These are phyloP conservation scores for Fistulifera pelliculosa DNA, from an alignment of 108 stramenopile genomes.

Conservation along the genomic window DNA sequence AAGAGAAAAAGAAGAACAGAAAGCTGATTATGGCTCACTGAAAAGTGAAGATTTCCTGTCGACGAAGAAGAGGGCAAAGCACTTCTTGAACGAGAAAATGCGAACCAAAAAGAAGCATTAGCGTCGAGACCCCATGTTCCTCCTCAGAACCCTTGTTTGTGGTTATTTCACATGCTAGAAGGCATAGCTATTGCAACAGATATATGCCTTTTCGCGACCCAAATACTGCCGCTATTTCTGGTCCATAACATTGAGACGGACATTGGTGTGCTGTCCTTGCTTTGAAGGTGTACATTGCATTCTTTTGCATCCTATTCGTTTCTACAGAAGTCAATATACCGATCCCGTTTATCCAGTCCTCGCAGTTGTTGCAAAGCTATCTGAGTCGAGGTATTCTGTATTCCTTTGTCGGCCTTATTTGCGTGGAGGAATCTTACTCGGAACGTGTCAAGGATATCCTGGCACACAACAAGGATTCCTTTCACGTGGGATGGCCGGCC, in stretches of 20 bases:
- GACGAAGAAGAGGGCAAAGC: too few relatives aligned
- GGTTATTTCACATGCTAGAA: constrained; percentile 24
- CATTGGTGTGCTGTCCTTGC: constrained; percentile 15
- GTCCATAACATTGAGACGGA: constrained; percentile 10
- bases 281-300: constrained; percentile 45
- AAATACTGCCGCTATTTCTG: constrained; percentile 26
- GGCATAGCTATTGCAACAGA: constrained; percentile 14
- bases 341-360: constrained; percentile 20
- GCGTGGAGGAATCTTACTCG: constrained; percentile 59
- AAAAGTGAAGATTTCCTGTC: too few relatives aligned
- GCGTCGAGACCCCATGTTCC: constrained; percentile 17
- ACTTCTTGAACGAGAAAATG: too few relatives aligned
- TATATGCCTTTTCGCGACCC: constrained; percentile 28
- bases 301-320: constrained; percentile 59
- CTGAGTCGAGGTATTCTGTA: constrained; percentile 64
- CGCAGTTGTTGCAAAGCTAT: constrained; percentile 30
- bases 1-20: too few relatives aligned
- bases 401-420: constrained; percentile 67
- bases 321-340: constrained; percentile 43
- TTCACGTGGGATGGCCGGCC: constrained; percentile 31
- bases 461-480: constrained; percentile 13
- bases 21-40: too few relatives aligned
- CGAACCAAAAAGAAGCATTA: neutral
- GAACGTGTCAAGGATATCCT: constrained; percentile 45
- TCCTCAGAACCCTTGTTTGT: constrained; percentile 16